phyloP scores from a whole-genome alignment of 2,329 filamentous ascomycete genomes.

The Ambrosiella xylebori region DNA sequence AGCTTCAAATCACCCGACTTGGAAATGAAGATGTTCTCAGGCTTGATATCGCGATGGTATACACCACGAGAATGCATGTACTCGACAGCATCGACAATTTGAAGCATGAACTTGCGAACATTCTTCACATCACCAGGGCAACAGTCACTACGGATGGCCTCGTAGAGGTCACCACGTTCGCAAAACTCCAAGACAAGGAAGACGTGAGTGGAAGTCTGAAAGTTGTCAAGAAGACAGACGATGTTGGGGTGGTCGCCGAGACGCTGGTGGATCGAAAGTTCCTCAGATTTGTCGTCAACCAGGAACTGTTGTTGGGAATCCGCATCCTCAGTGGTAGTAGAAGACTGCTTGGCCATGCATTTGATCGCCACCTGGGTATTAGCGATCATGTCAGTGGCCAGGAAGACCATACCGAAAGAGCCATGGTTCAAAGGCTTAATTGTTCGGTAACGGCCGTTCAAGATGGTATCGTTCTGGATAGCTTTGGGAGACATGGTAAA shows the following conservation, averaged over 20 bases:
- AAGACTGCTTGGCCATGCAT: slow-evolving; percentile 71
- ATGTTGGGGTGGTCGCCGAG: slow-evolving; percentile 75
- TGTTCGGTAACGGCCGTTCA: slow-evolving; percentile 79
- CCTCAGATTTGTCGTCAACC: slow-evolving; percentile 29
- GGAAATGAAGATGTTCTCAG: slow-evolving; percentile 94
- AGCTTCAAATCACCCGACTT: slow-evolving; percentile 83
- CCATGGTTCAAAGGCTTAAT: slow-evolving; percentile 93
- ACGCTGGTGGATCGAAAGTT: slow-evolving; percentile 60
- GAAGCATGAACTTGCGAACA: slow-evolving; percentile 91
- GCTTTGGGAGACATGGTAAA: slow-evolving; percentile 56
- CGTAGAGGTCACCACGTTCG: slow-evolving; percentile 86
- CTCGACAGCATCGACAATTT: slow-evolving; percentile 76
- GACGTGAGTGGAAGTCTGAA: slow-evolving; percentile 77
- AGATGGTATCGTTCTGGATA: slow-evolving; percentile 61
- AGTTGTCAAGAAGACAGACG: slow-evolving; percentile 79
- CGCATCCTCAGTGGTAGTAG: slow-evolving; percentile 32
- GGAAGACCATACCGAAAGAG: slow-evolving; percentile 97
- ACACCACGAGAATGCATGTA: slow-evolving; percentile 83
- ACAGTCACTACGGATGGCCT: slow-evolving; percentile 77
- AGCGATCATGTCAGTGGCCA: slow-evolving; percentile 64
- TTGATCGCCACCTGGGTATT: slow-evolving; percentile 82
- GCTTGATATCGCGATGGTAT: slow-evolving; percentile 97
- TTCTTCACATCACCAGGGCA: slow-evolving; percentile 91
- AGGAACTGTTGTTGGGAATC: slow-evolving; percentile 23
- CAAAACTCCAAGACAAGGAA: slow-evolving; percentile 95